phyloP scores from a whole-genome alignment of 2,329 filamentous ascomycete genomes.

The Clarireedia hainanense region DNA sequence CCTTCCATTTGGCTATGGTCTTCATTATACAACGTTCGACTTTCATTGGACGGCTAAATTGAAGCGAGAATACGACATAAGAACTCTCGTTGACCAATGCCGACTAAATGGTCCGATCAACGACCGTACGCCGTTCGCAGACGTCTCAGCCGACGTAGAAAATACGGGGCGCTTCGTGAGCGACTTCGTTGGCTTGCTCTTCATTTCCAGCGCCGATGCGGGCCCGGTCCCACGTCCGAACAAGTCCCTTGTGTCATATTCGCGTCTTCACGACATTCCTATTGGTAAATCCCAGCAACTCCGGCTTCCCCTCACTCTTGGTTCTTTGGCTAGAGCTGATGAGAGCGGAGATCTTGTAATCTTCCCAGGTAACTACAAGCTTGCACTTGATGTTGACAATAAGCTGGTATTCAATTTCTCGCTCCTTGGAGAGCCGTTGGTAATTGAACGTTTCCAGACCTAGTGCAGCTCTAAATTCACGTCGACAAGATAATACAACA shows the following conservation, averaged over 20 bases:
- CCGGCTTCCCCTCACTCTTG: constrained; percentile 38
- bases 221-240: constrained; percentile 43
- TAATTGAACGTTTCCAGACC: too few relatives aligned
- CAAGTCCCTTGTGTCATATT: constrained; percentile 45
- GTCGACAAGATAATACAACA: too few relatives aligned
- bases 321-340: constrained; percentile 41
- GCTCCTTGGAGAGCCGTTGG: too few relatives aligned
- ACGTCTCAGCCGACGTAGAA: constrained; percentile 26
- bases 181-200: constrained; percentile 46
- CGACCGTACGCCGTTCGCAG: constrained; percentile 29
- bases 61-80: not conserved
- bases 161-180: constrained; percentile 43
- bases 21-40: constrained; percentile 26
- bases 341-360: constrained; percentile 42
- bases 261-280: constrained; percentile 26
- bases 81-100: too few relatives aligned
- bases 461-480: too few relatives aligned
- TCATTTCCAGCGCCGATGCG: constrained; percentile 37
- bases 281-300: constrained; percentile 29
- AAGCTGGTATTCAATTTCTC: constrained; percentile 11
- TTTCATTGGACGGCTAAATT: not conserved
- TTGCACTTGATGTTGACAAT: constrained; percentile 39
- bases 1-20: constrained; percentile 45
- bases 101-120: not conserved
- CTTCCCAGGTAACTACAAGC: constrained; percentile 44